Base-by-base conservation (phyloP, 108 stramenopile species). In the Nitzschia inconspicua region DNA sequence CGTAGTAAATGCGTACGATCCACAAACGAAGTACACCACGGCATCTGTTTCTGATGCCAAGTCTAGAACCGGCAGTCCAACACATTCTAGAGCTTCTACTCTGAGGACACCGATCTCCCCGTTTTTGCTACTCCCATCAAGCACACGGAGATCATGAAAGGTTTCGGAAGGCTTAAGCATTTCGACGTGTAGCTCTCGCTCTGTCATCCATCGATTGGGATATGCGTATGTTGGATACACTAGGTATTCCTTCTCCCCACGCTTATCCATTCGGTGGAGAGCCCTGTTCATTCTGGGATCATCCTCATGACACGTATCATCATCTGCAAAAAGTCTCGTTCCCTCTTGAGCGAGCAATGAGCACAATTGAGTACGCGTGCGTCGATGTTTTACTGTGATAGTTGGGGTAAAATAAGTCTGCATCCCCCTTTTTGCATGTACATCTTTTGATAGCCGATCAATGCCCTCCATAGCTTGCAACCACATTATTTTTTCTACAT, bases 1-100 rank as follows among this genome's bases (percentile, higher is more conserved):
- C 19, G 85, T 80, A 27, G 75, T 73, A 72, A 86, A 86, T 27
- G 85, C 85, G 50, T 68, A 75, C 19, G 63, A 70, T 9, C 79
- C 85, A 39, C 73, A 71, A 0, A 86, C 85, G n/a, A 69, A 64
- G 52, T 80, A 71, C 42, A 60, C 66, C 41, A 78, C 77, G 3
- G 77, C 78, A 37, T 79, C 75, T 9, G 66, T 77, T 27, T 75
- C 60, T n/a, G 63, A 57, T 34, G 59, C 56, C 22, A 55, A 37
- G 37, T 75, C 75, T 4, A 78, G 49, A 25, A 75, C 77, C 7
- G 85, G 85, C 43, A 86, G 47, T 16, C 85, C 85, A 50, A 74
- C 63, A 44, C 85, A 86, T 24, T 79, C 68, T 25, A 86, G 50
- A 4, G 83, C 66, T 63, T 86, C 85, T 13, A 77, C 34, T 25